phyloP scores from a whole-genome alignment of 2,329 filamentous ascomycete species.

The Monilinia polystroma region DNA sequence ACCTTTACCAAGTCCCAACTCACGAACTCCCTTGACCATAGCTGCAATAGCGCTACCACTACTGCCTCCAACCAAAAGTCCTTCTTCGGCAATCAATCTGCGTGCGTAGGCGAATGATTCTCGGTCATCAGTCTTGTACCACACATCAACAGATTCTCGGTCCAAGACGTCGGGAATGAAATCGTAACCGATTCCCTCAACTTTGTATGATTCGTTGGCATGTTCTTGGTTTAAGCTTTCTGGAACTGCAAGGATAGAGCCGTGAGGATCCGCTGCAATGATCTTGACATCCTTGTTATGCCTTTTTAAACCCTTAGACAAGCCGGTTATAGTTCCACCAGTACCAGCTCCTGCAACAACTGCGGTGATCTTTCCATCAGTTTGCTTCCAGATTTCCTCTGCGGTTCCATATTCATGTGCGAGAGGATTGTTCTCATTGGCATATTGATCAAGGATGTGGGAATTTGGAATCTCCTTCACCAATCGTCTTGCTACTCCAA shows the following conservation, averaged over 20 bases:
- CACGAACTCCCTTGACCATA: constrained; percentile 72
- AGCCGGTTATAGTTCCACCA: constrained; percentile 89
- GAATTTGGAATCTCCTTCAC: constrained; percentile 96
- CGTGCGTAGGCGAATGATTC: constrained; percentile 91
- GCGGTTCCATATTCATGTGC: constrained; percentile 94
- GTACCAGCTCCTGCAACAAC: constrained; percentile 92
- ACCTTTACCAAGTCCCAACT: constrained; percentile 73
- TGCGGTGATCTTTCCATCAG: constrained; percentile 74
- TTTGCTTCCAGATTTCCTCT: constrained; percentile 94
- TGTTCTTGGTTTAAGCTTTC: constrained; percentile 75
- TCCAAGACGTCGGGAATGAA: constrained; percentile 95
- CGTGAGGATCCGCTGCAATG: constrained; percentile 87
- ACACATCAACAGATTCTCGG: constrained; percentile 76
- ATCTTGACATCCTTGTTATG: constrained; percentile 84
- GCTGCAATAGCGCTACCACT: constrained; percentile 90
- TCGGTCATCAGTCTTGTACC: constrained; percentile 97
- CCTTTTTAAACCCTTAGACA: constrained; percentile 81
- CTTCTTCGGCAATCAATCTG: constrained; percentile 88
- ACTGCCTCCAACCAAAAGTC: constrained; percentile 87
- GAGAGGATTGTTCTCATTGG: constrained; percentile 84
- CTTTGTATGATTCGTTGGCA: constrained; percentile 87
- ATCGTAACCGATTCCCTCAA: constrained; percentile 98
- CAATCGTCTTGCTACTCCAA: constrained; percentile 85
- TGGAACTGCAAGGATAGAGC: constrained; percentile 86
- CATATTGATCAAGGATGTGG: constrained; percentile 96